phyloP scores from a whole-genome alignment of 805 yeast species.

The Lachancea meyersii region DNA sequence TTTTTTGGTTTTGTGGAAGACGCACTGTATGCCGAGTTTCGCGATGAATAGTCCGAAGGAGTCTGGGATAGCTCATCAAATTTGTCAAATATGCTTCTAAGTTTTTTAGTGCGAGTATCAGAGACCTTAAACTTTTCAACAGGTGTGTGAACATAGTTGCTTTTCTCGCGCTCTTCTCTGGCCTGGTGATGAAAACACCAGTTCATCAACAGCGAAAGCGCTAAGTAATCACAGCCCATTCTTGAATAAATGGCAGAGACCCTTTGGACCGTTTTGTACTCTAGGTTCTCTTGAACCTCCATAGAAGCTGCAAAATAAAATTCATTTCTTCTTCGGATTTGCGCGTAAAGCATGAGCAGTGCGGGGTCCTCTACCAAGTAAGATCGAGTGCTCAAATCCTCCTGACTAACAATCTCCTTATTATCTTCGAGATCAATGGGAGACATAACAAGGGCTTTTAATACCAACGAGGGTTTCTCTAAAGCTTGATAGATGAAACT shows the following conservation, averaged over 20 bases:
- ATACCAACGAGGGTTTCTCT: conserved; percentile 43
- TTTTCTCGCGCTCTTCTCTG: not conserved
- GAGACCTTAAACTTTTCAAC: not conserved
- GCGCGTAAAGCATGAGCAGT: conserved; percentile 56
- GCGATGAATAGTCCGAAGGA: not conserved
- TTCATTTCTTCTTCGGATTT: conserved; percentile 48
- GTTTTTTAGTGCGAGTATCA: not conserved
- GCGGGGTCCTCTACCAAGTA: conserved; percentile 78
- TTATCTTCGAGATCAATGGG: conserved; percentile 39
- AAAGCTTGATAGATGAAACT: conserved; percentile 77
- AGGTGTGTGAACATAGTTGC: not conserved
- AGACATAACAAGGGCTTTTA: conserved; percentile 58
- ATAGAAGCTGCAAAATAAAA: conserved; percentile 46
- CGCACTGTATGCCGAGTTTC: too few relatives aligned
- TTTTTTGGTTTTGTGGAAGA: not conserved
- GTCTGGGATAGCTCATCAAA: conserved; percentile 11
- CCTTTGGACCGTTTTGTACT: conserved; percentile 55
- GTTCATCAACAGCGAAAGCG: conserved; percentile 51
- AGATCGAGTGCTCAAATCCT: conserved; percentile 34
- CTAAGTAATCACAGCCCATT: conserved; percentile 87
- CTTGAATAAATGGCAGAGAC: conserved; percentile 64
- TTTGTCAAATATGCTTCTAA: conserved; percentile 26
- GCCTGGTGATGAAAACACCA: conserved; percentile 52
- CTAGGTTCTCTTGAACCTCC: conserved; percentile 39
- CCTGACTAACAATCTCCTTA: conserved; percentile 25